phyloP scores from a whole-genome alignment of 306 rosid species.

The Cicer judaicum region DNA sequence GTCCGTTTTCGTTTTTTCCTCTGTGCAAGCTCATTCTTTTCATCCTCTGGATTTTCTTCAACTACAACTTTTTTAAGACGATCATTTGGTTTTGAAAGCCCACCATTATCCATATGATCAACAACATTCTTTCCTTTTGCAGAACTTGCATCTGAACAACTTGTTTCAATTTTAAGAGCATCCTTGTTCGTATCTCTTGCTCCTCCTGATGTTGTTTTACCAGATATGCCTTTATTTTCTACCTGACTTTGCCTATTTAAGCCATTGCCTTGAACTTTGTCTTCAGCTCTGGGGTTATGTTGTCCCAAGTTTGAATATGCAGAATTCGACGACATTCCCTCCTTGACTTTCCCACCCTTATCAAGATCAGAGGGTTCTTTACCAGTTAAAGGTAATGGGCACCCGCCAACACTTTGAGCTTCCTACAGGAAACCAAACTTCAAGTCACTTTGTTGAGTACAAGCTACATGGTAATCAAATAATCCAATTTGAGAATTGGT shows the following conservation, averaged over 20 bases:
- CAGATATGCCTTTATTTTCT: conserved; percentile 60
- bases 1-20: conserved; percentile 90
- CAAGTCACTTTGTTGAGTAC: conserved; percentile 48
- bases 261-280: conserved; percentile 54
- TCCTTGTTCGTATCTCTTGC: conserved; percentile 60
- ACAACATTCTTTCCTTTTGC: conserved; percentile 66
- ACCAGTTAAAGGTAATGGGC: conserved; percentile 55
- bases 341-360: conserved; percentile 63
- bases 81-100: conserved; percentile 60
- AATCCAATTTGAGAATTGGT: conserved; percentile 42
- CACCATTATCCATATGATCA: conserved; percentile 55
- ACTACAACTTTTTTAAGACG: conserved; percentile 51
- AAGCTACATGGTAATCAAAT: conserved; percentile 45
- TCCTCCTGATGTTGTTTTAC: conserved; percentile 56
- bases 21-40: conserved; percentile 66
- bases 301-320: conserved; percentile 61
- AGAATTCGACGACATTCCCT: conserved; percentile 77
- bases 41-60: conserved; percentile 70
- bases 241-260: conserved; percentile 45
- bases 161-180: conserved; percentile 78
- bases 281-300: conserved; percentile 55
- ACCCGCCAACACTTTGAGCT: conserved; percentile 64
- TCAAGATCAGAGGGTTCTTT: conserved; percentile 51
- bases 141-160: conserved; percentile 86
- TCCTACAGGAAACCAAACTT: conserved; percentile 68